Evolutionary conservation across 306 rosid species (phyloP).

Genomic region (Fagus crenata): DNA sequence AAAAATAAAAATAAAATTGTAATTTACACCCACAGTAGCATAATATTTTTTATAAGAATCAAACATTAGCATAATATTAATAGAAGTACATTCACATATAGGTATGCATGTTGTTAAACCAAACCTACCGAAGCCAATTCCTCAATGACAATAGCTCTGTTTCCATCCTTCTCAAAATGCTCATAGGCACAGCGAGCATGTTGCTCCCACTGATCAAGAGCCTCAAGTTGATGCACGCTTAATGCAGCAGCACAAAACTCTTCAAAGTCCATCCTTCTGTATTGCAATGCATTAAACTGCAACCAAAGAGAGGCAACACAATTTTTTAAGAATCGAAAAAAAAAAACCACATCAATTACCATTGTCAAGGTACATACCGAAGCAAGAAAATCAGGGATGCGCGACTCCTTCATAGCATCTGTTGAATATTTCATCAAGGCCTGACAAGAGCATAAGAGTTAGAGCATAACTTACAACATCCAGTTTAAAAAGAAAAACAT

Average conservation of each 20-base stretch:
- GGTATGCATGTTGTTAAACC: constrained; percentile 20
- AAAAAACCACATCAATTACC: neutral
- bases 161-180: constrained; percentile 79
- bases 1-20: no score
- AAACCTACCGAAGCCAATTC: constrained; percentile 89
- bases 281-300: constrained; percentile 86
- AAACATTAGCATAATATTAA: neutral
- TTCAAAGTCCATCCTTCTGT: constrained; percentile 85
- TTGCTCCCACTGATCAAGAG: constrained; percentile 80
- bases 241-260: constrained; percentile 85
- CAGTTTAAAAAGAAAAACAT: constrained; percentile 12
- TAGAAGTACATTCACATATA: constrained; percentile 2
- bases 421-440: constrained; percentile 78
- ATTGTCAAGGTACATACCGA: constrained; percentile 52
- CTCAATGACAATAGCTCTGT: constrained; percentile 78
- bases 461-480: constrained; percentile 26
- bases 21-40: no score
- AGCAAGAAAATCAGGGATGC: constrained; percentile 61
- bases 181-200: constrained; percentile 86
- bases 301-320: constrained; percentile 29
- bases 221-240: constrained; percentile 87
- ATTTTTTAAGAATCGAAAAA: constrained; percentile 12
- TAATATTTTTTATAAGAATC: no score
- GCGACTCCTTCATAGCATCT: constrained; percentile 93
- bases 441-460: constrained; percentile 45